Evolutionary conservation across 176 grass and related monocot species (phyloP), one percentile per base, ranked within the genome.

Genomic region (Poa pratensis): DNA sequence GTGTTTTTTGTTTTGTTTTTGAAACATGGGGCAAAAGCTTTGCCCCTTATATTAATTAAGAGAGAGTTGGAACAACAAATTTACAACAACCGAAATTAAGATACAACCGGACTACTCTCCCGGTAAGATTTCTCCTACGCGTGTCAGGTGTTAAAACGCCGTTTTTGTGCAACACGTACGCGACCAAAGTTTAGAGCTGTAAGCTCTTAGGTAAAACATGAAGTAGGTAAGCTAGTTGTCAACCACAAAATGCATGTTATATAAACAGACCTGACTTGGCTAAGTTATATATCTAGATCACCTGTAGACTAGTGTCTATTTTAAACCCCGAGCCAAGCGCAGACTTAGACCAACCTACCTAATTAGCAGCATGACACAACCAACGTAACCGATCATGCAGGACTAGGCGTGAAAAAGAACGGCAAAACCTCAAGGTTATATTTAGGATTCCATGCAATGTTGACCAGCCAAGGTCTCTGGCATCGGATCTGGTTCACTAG

Each of bases 371-470:
- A 65, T n/a, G 78, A 28, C 17, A 46, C 39, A 80, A 80, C 60
- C 9, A 15, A n/a, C 42, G 10, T 48, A 65, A 65, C 22, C 16
- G 10, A 46, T 27, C 42, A 46, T 49, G 24, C 24, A 82, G 63
- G 39, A 26, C 67, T 7, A 58, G 50, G 39, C 34, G 60, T 59
- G 12, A 22, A 76, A 65, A n/a, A 2, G 16, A 72, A 72, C 22
- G 23, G 12, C 3, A 49, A 84, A 35, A 72, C 53, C 8, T 62
- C 42, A 45, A 42, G 32, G 19, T 24, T 73, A 83, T 48, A 48
- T 74, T 83, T 83, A 74, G 81, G 69, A n/a, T 62, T 8, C 2
- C 81, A 83, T 43, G 73, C 48, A 75, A 3, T 48, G 49, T 27
- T 70, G 48, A 55, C 32, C 50, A 40, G 26, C 51, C 49, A 82